Percentiles rank a stretch among this genome's conserved stretches.
Evolutionary conservation across 129 eudicot genomes (phyloP).

Genomic region (Erigeron canadensis): DNA sequence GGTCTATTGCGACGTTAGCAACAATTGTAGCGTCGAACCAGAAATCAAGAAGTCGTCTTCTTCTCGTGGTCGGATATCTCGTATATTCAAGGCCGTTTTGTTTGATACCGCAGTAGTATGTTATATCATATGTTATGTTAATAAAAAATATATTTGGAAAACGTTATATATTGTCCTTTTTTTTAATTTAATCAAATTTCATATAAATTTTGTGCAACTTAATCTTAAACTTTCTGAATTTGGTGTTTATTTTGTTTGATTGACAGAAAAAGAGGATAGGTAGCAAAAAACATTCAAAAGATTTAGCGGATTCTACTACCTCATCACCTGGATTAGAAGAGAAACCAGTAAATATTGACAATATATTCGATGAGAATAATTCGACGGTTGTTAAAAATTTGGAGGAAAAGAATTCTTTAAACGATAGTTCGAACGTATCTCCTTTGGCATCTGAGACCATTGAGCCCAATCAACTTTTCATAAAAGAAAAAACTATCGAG

Average conservation of each 20-base stretch:
- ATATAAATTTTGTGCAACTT: neutral
- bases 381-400: neutral
- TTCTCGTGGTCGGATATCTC: slow-evolving; percentile 42
- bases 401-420: neutral
- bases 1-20: slow-evolving; percentile 25
- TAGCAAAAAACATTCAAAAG: slow-evolving; percentile 8
- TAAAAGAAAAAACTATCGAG: no score
- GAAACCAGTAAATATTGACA: neutral
- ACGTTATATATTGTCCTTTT: no score
- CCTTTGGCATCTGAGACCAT: neutral
- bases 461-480: neutral
- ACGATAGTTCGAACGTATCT: neutral
- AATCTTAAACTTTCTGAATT: neutral
- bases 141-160: no score
- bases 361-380: slow-evolving; percentile 1
- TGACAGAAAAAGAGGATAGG: slow-evolving; percentile 18
- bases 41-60: slow-evolving; percentile 18
- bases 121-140: no score
- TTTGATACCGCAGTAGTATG: slow-evolving; percentile 42
- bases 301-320: neutral
- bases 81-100: slow-evolving; percentile 41
- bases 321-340: slow-evolving; percentile 2
- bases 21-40: neutral
- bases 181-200: neutral
- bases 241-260: neutral